phyloP scores from a whole-genome alignment of 371 early-diverging fungal genomes.

The Apophysomyces elegans region DNA sequence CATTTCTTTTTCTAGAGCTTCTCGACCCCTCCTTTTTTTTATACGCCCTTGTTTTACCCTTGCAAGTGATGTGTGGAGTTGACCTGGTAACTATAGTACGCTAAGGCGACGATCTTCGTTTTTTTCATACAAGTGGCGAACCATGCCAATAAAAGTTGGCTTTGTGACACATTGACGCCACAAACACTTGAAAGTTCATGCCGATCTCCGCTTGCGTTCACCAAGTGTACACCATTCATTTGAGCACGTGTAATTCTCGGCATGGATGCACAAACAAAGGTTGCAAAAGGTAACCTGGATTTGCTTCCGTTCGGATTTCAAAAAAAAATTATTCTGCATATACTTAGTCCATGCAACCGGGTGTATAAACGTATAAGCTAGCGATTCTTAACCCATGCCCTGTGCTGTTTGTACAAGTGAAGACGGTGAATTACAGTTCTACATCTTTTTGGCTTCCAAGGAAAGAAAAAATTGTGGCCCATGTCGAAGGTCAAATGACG shows the following conservation, averaged over 20 bases:
- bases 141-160: slow-evolving; percentile 1
- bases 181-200: not conserved
- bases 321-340: too few species aligned
- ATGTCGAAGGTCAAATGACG: too few species aligned
- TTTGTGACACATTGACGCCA: slow-evolving; percentile 11
- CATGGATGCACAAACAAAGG: not conserved
- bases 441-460: too few species aligned
- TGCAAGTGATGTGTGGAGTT: slow-evolving; percentile 3
- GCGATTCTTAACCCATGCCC: too few species aligned
- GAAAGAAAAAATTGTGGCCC: too few species aligned
- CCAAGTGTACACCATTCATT: not conserved
- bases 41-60: not conserved
- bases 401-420: too few species aligned
- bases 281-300: too few species aligned
- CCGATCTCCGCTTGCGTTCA: slow-evolving; percentile 10
- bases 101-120: not conserved
- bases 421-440: too few species aligned
- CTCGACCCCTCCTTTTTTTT: not conserved
- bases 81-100: not conserved
- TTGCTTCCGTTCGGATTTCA: too few species aligned
- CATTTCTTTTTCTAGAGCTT: not conserved
- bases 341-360: too few species aligned
- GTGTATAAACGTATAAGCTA: too few species aligned
- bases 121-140: slow-evolving; percentile 1
- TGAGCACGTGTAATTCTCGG: slow-evolving; percentile 1